Evolutionary conservation across 495 filamentous ascomycete species (phyloP).

Genomic region (Elasticomyces elasticus): DNA sequence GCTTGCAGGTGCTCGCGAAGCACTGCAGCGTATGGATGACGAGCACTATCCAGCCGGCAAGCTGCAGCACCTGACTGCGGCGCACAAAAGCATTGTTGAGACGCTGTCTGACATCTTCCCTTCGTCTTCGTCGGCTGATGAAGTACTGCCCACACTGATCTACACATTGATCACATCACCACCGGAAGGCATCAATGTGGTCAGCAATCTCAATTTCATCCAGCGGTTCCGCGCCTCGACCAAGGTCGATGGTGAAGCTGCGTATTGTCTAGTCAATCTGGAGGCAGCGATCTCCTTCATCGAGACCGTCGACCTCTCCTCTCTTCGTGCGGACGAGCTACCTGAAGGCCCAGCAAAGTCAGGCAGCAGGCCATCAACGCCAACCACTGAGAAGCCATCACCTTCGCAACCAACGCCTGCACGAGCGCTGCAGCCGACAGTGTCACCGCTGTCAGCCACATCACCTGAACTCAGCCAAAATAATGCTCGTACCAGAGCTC

Average conservation of each 20-base stretch:
- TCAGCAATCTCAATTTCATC: slow-evolving; percentile 89
- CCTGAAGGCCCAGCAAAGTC: slow-evolving; percentile 52
- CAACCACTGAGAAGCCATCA: slow-evolving; percentile 20
- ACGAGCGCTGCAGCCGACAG: not conserved
- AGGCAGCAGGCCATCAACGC: slow-evolving; percentile 41
- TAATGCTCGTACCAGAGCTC: slow-evolving; percentile 30
- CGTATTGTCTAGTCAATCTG: slow-evolving; percentile 92
- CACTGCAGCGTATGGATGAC: slow-evolving; percentile 73
- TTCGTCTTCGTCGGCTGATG: slow-evolving; percentile 89
- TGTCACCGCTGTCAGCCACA: slow-evolving; percentile 11
- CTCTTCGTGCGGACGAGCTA: slow-evolving; percentile 72
- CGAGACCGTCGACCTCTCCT: slow-evolving; percentile 94
- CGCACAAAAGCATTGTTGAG: slow-evolving; percentile 92
- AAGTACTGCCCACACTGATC: slow-evolving; percentile 92
- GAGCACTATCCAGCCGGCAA: slow-evolving; percentile 83
- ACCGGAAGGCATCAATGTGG: slow-evolving; percentile 73
- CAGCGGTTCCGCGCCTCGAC: slow-evolving; percentile 80
- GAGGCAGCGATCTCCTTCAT: slow-evolving; percentile 92
- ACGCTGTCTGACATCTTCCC: slow-evolving; percentile 62
- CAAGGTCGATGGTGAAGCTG: slow-evolving; percentile 84
- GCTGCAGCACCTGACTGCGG: slow-evolving; percentile 73
- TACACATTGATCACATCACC: slow-evolving; percentile 87
- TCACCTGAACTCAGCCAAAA: slow-evolving; percentile 26
- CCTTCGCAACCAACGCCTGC: slow-evolving; percentile 2
- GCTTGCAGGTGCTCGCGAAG: slow-evolving; percentile 63